A percentile compares a stretch with the other conserved stretches of the same genome.
Conservation (phyloP, 129 eudicot species). For the Ambrosia artemisiifolia region DNA sequence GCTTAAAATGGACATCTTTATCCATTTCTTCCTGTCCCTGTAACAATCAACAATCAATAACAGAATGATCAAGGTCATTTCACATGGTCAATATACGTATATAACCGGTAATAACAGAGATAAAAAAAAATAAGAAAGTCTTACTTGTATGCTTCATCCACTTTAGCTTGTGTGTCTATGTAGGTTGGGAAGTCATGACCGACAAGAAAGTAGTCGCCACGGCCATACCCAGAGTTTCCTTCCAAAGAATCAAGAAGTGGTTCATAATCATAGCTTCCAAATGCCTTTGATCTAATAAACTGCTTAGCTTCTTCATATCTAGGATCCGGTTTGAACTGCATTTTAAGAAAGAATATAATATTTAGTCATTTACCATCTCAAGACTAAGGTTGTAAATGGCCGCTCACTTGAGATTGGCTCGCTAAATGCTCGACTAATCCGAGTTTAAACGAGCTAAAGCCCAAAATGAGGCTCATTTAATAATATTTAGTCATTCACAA, state of each 20-base stretch:
- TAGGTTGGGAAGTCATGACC: conserved; percentile 95
- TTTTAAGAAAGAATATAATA: conserved; percentile 2
- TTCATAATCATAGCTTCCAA: conserved; percentile 93
- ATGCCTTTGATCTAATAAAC: conserved; percentile 88
- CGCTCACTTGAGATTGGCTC: neutral
- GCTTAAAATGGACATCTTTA: conserved; percentile 91
- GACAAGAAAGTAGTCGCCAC: conserved; percentile 95
- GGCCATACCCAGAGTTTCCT: conserved; percentile 94
- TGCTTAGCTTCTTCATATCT: conserved; percentile 95
- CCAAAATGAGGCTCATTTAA: neutral
- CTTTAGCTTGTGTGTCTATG: conserved; percentile 80
- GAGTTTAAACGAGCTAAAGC: neutral
- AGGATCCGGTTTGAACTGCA: conserved; percentile 95
- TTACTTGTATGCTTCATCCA: conserved; percentile 98
- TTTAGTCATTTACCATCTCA: neutral
- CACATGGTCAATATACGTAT: neutral
- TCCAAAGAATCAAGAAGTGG: conserved; percentile 96
- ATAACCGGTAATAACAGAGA: neutral
- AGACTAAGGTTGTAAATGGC: neutral
- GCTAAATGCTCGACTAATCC: neutral
- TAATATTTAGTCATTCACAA: too few relatives aligned
- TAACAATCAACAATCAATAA: neutral
- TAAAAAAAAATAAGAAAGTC: conserved; percentile 1
- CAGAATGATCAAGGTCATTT: neutral
- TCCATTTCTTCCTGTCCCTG: conserved; percentile 98